phyloP scores from a whole-genome alignment of 1,139 yeast species.

The Pichia sp. region DNA sequence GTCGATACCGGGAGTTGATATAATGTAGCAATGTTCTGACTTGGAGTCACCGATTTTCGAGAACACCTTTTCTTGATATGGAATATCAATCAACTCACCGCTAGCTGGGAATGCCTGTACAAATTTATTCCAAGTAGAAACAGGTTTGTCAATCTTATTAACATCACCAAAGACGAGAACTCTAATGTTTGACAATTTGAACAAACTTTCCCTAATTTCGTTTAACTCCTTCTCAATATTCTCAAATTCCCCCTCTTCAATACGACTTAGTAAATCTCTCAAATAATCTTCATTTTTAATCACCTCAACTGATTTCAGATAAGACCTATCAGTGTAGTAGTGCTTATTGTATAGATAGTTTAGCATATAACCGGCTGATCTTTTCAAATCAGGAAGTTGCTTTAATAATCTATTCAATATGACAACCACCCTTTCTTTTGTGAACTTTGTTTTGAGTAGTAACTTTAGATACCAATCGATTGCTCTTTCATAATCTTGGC shows the following conservation, averaged over 20 bases:
- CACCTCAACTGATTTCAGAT: constrained; percentile 64
- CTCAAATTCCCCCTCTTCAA: constrained; percentile 44
- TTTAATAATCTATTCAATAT: constrained; percentile 72
- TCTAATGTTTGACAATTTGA: constrained; percentile 58
- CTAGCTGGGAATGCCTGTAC: constrained; percentile 22
- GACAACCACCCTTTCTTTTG: constrained; percentile 64
- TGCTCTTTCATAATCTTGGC: constrained; percentile 59
- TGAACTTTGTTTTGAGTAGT: constrained; percentile 64
- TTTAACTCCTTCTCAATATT: constrained; percentile 53
- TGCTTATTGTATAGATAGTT: constrained; percentile 55
- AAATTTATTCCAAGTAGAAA: constrained; percentile 57
- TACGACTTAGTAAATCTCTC: constrained; percentile 44
- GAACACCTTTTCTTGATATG: constrained; percentile 51
- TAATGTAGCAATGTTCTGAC: constrained; percentile 53
- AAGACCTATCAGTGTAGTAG: constrained; percentile 53
- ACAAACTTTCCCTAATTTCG: constrained; percentile 51
- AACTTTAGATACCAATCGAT: constrained; percentile 72
- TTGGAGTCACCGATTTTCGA: constrained; percentile 57
- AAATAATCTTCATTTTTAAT: constrained; percentile 59
- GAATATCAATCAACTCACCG: constrained; percentile 33
- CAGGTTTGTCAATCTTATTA: constrained; percentile 45
- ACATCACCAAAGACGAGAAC: constrained; percentile 71
- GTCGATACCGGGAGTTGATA: constrained; percentile 82
- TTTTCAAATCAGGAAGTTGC: constrained; percentile 71
- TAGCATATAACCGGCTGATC: constrained; percentile 74